phyloP scores from a whole-genome alignment of 129 eudicot genomes.

The Lactuca sativa region DNA sequence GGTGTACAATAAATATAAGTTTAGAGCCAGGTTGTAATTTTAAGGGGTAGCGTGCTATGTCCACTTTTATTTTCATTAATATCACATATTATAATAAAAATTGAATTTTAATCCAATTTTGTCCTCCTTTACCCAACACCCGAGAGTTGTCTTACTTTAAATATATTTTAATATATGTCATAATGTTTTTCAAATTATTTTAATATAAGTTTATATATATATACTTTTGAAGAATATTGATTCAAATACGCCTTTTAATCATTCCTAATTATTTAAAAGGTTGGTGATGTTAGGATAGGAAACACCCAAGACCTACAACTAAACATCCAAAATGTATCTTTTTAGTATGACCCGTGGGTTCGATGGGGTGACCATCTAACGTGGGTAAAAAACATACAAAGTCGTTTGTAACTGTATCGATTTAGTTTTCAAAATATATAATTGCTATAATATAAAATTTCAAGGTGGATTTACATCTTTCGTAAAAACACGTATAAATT shows the following conservation, averaged over 20 bases:
- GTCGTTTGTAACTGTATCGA: too few relatives aligned
- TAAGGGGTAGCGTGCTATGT: conserved; percentile 39
- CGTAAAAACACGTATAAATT: too few relatives aligned
- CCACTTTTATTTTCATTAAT: conserved; percentile 32
- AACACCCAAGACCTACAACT: conserved; percentile 25
- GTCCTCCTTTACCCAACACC: conserved; percentile 43
- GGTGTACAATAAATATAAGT: conserved; percentile 22
- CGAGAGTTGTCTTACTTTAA: conserved; percentile 26
- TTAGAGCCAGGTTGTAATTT: conserved; percentile 33
- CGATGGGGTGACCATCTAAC: too few relatives aligned
- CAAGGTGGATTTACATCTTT: too few relatives aligned
- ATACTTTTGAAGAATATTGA: conserved; percentile 3
- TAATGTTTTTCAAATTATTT: background rate
- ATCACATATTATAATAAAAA: background rate
- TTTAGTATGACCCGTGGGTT: too few relatives aligned
- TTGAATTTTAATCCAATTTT: conserved; percentile 19
- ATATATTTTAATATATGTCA: background rate
- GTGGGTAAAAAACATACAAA: too few relatives aligned
- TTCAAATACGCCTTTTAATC: conserved; percentile 22
- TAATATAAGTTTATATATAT: background rate
- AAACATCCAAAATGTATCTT: background rate
- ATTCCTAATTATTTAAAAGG: conserved; percentile 19
- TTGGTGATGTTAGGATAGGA: conserved; percentile 12
- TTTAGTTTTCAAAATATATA: too few relatives aligned
- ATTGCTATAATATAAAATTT: too few relatives aligned